Evolutionary conservation across 164 flowering plant genomes (phyloP).

Genomic region (Platanus orientalis): DNA sequence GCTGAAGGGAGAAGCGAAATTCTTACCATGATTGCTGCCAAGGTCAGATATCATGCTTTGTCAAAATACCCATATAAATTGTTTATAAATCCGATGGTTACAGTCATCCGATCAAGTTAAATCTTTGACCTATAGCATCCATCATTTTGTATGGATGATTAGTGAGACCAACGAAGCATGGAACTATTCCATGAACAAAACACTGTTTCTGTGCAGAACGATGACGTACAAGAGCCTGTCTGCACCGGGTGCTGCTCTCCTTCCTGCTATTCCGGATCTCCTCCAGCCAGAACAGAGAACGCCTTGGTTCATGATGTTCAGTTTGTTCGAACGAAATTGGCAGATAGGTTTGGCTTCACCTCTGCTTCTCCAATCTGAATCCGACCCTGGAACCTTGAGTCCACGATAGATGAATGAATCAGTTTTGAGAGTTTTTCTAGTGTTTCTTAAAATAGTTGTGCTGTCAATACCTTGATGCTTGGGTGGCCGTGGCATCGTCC

Average conservation of each 20-base stretch:
- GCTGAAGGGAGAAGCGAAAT: conserved; percentile 33
- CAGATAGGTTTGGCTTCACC: conserved; percentile 23
- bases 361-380: conserved; percentile 27
- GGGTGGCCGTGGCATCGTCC: too few species aligned
- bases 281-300: conserved; percentile 52
- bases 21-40: conserved; percentile 32
- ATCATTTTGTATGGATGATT: too few species aligned
- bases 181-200: neutral
- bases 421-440: too few species aligned
- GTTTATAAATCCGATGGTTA: too few species aligned
- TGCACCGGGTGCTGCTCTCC: conserved; percentile 39
- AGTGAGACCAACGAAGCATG: too few species aligned
- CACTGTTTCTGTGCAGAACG: conserved; percentile 16
- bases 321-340: conserved; percentile 38
- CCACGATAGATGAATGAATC: too few species aligned
- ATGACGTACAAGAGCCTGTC: conserved; percentile 19
- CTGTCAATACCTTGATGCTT: too few species aligned
- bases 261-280: conserved; percentile 44
- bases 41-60: conserved; percentile 24
- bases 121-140: too few species aligned
- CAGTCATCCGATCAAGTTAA: too few species aligned
- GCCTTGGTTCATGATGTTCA: conserved; percentile 50
- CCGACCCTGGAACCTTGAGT: neutral
- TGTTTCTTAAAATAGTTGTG: too few species aligned
- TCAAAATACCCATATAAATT: too few species aligned